Evolutionary conservation across 495 filamentous ascomycete genomes (phyloP), one percentile per base, ranked within the genome.

Genomic region (Penicillium bialowiezense): DNA sequence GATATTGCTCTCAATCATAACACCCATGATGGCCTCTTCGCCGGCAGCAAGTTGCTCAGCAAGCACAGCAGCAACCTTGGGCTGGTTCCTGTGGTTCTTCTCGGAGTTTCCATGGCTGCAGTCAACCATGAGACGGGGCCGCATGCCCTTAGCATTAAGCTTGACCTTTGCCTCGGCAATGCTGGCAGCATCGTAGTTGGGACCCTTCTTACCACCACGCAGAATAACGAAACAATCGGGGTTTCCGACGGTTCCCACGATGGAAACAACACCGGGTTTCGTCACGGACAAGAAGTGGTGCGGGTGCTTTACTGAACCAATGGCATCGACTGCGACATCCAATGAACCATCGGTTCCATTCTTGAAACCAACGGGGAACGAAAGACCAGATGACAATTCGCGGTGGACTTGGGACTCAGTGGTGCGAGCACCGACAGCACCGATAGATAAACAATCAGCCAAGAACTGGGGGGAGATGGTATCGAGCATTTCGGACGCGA

Each of bases 221-320:
- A 99, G 79, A 58, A 99, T 97, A 41, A 96, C 91, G 71, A 95
- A 99, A 79, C 93, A 95, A 65, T 99, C 92, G 15, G 97, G 91
- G 72, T 99, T 99, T 35, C 95, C 95, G 4, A 85, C 81, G 5
- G 95, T 99, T 48, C 91, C 91, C 3, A 97, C 91, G 59, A 97
- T 99, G 44, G 95, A 90, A 7, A 91, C 93, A 17, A 96, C 86
- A 55, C 95, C 95, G 7, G 92, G 93, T 73, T 97, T 99, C 7
- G 93, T 97, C 48, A 99, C 95, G 9, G 90, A 96, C 54, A 99
- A 77, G 83, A 99, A 99, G 75, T 97, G 95, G 60, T 99, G 95
- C 17, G 90, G 89, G 56, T 95, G 88, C 61, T 78, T 84, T 10
- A 96, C 93, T 15, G 95, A 87, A 45, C 91, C 92, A 70, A 97